Evolutionary conservation across 306 rosid species (phyloP).

Genomic region (Ormosia semicastrata): DNA sequence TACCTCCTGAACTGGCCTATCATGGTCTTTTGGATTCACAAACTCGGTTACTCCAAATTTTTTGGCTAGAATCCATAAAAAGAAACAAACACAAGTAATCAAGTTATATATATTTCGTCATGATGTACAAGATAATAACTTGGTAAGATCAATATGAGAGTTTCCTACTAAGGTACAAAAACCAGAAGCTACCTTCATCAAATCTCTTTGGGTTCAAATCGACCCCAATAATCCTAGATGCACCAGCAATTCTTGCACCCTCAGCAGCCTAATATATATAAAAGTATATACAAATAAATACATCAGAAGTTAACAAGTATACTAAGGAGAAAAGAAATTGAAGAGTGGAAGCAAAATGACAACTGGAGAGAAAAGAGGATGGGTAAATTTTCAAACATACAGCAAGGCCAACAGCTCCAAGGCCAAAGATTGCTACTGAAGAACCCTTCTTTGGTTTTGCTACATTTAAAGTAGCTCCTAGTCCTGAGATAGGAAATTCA

Average conservation of each 20-base stretch:
- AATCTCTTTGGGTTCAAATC: constrained; percentile 35
- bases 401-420: constrained; percentile 44
- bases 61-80: constrained; percentile 32
- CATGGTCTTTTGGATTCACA: constrained; percentile 49
- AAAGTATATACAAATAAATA: background rate
- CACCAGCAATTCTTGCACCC: constrained; percentile 49
- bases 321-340: background rate
- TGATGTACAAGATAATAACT: background rate
- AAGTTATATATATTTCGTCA: background rate
- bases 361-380: too few relatives aligned
- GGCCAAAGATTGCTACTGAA: constrained; percentile 37
- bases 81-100: background rate
- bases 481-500: constrained; percentile 15
- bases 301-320: background rate
- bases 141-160: background rate
- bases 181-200: constrained; percentile 35
- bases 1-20: constrained; percentile 51
- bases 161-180: background rate
- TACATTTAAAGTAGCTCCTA: constrained; percentile 42
- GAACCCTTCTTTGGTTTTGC: constrained; percentile 44
- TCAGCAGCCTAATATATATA: constrained; percentile 39
- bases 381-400: constrained; percentile 10
- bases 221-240: constrained; percentile 41
- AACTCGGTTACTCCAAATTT: constrained; percentile 51
- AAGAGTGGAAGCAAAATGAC: background rate